Conservation (phyloP, 2,329 filamentous ascomycete species). For the Pseudofabraea citricarpa region DNA sequence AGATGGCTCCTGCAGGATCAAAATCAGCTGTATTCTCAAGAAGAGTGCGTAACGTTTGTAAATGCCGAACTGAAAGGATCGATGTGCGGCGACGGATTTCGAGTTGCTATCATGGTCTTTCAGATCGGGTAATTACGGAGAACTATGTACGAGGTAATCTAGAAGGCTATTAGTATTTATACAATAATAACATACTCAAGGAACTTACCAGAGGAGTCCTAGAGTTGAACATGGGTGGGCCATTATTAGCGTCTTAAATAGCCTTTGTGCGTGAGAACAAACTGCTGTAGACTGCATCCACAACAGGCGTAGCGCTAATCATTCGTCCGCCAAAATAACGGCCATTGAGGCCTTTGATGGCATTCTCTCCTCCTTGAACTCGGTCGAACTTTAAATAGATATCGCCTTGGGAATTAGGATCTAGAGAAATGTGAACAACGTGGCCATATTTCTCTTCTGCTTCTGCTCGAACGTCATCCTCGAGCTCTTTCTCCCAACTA, state of each 20-base stretch:
- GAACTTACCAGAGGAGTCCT: slow-evolving; percentile 21
- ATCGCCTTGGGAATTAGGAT: slow-evolving; percentile 90
- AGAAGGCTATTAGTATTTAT: slow-evolving; percentile 5
- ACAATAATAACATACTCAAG: not conserved
- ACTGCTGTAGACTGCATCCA: slow-evolving; percentile 98
- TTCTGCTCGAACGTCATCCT: slow-evolving; percentile 88
- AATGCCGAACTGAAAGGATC: too few relatives aligned
- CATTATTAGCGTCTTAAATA: slow-evolving; percentile 51
- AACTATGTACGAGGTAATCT: slow-evolving; percentile 1
- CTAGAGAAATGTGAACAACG: slow-evolving; percentile 93
- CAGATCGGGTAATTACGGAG: too few relatives aligned
- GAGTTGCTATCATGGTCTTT: too few relatives aligned
- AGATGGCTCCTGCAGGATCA: slow-evolving; percentile 19
- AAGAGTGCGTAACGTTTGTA: too few relatives aligned
- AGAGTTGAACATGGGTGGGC: slow-evolving; percentile 16
- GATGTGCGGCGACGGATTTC: too few relatives aligned
- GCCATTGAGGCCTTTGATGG: slow-evolving; percentile 95
- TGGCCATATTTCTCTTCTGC: slow-evolving; percentile 95
- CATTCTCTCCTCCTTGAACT: slow-evolving; percentile 91
- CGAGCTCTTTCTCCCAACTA: slow-evolving; percentile 85
- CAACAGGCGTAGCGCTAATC: slow-evolving; percentile 92
- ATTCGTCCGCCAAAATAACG: slow-evolving; percentile 90
- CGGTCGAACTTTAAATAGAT: slow-evolving; percentile 99
- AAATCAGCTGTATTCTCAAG: slow-evolving; percentile 23
- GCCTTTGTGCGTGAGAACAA: slow-evolving; percentile 84